Base-by-base conservation (phyloP, 495 filamentous ascomycete genomes). In the Daldinia concentrica region DNA sequence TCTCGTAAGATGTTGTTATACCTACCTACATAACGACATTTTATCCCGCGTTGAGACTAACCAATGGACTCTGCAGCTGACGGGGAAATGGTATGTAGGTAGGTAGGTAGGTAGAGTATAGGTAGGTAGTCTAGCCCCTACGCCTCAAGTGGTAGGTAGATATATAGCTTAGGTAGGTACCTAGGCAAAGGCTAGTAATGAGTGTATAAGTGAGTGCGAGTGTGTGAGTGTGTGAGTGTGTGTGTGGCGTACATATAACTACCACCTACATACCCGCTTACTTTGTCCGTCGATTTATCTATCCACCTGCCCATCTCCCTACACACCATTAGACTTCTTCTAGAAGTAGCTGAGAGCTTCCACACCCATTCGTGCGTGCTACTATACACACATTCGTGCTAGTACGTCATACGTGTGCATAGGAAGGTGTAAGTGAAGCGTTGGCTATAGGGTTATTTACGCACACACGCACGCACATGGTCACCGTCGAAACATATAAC, bases 331-430 rank as follows among this genome's bases (percentile, higher is more conserved):
- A 29, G 30, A 37, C 52, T 48, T 17, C 56, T 66, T 66, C 64
- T 66, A 60, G 64, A 66, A 66, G 56, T 19, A 41, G 64, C 26
- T 37, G 34, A 36, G 32, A 54, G 26, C 41, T 66, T 66, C 63
- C 32, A 59, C n/a, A 50, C 43, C 39, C 22, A 19, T 24, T 24
- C 9, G 19, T 22, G 0, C 6, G 24, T 48, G 9, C 17, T 14
- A 19, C 17, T 48, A 22, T 22, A 48, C 43, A 24, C 17, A 22
- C 12, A 9, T 22, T 17, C 43, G 43, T 19, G 43, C 43, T 48
- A 48, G 43, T 11, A 24, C 1, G 43, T 24, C 1, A 48, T 48
- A 48, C 43, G 6, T 19, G 22, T 6, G 2, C 11, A 48, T 17
- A 22, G 43, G 43, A 48, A 48, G 43, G 43, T 48, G 34, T 48